Evolutionary conservation across 2,329 filamentous ascomycete species (phyloP), one percentile per base, ranked within the genome.

Genomic region (Arthrinium puccinioides): DNA sequence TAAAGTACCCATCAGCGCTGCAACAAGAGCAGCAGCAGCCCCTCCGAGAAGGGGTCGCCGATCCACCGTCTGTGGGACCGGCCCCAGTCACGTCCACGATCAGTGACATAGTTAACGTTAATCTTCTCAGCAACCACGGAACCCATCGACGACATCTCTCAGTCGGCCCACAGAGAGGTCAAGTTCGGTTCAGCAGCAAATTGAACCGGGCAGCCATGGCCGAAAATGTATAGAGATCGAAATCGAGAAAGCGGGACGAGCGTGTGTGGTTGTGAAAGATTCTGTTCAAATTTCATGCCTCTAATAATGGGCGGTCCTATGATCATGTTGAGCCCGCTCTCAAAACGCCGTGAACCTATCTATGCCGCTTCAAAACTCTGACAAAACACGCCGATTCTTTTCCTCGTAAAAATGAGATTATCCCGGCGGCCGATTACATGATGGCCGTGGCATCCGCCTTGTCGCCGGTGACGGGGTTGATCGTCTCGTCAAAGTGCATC

Each of bases 401-500:
- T 11, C 23, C 14, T 33, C 21, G 31, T 23, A 20, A 20, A 21
- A 23, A 33, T 24, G 10, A 20, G 24, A 15, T 33, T 21, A 21
- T 32, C n/a, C n/a, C n/a, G n/a, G n/a, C n/a, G n/a, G n/a, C n/a
- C n/a, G n/a, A n/a, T 35, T 36, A 36, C 18, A 15, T n/a, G 33
- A 36, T 28, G 13, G 33, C 33, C 6, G 33, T 19, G 18, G 33
- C 74, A 42, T 65, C 59, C 37, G 64, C 65, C 39, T 49, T 46
- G 40, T 69, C 61, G 20, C 66, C 69, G 13, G 73, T 66, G 28
- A 83, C 70, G 24, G 82, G 82, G 67, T 86, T 87, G 48, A 86
- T 74, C 49, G 71, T 70, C 58, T 82, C 79, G 52, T 82, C 76
- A 62, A 83, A 87, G 62, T 76, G 72, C 59, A 84, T 79, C 66